Base-by-base conservation (phyloP, 2,329 filamentous ascomycete genomes). In the Sporothrix curviconia region DNA sequence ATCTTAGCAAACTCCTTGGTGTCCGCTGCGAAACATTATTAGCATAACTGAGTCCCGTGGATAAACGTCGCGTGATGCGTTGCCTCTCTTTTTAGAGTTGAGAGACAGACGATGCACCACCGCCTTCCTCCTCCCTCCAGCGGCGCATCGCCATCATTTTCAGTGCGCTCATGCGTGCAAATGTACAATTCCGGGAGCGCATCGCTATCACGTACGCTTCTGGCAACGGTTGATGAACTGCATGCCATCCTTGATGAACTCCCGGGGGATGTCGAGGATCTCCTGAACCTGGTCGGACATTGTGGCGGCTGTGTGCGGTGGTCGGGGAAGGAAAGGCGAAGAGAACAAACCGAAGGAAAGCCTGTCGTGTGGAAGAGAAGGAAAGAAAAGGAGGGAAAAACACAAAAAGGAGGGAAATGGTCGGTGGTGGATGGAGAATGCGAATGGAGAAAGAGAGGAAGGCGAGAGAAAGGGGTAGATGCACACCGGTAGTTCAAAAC, bases 211-310 rank as follows among this genome's bases (percentile, higher is more conserved):
- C 78, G 59, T 72, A 82, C 80, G 81, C 75, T 84, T 84, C 62
- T 80, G 81, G 76, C 81, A 83, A 66, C 79, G 74, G 72, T 78
- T 79, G 69, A 84, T 74, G 73, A 85, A 85, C 64, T 83, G 80
- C 60, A 81, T 75, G 68, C 82, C 81, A 61, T 84, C 81, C 68
- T 74, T 79, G 68, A 84, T 69, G 70, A 87, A 87, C 72, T 86
- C 82, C 69, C 77, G 76, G 65, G 84, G 84, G 69, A 84, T 79
- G 64, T 89, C 86, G 69, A 87, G 79, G 66, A 89, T 75, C 69
- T 88, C 84, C 72, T 87, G 83, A 66, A 88, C 71, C 71, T 85
- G 80, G 70, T 87, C 85, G 71, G 83, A 79, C 81, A 84, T 84
- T 67, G 65, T 74, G 70, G 34, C 34, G 50, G 49, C n/a, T 30